phyloP scores from a whole-genome alignment of 1,284 basidiomycete genomes.

The Apiotrichum gamsii region DNA sequence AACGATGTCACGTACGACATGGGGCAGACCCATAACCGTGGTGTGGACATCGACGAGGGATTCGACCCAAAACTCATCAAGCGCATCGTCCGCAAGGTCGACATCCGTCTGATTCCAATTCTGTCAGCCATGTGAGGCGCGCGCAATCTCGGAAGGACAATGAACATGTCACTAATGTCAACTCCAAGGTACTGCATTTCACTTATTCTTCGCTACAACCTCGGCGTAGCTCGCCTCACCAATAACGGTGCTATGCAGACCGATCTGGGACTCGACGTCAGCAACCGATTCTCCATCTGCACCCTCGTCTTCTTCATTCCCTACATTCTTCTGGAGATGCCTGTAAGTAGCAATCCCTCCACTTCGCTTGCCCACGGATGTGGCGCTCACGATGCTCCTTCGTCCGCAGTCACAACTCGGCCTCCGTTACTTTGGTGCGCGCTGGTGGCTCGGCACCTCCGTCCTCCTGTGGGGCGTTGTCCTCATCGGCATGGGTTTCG shows the following conservation, averaged over 20 bases:
- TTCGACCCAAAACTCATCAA: constrained; percentile 5
- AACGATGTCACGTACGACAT: too few relatives aligned
- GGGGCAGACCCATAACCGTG: too few relatives aligned
- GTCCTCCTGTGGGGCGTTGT: constrained; percentile 43
- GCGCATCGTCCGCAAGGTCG: constrained; percentile 8
- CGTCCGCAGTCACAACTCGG: constrained; percentile 15
- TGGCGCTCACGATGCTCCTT: not conserved
- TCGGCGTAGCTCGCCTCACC: constrained; percentile 18
- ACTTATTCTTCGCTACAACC: constrained; percentile 20
- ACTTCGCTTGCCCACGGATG: not conserved
- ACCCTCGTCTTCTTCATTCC: constrained; percentile 43
- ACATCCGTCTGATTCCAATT: constrained; percentile 16
- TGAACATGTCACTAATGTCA: too few relatives aligned
- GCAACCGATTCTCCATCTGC: constrained; percentile 43
- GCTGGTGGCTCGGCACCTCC: constrained; percentile 12
- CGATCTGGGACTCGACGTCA: constrained; percentile 26
- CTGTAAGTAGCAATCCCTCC: not conserved
- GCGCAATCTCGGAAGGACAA: constrained; percentile 8
- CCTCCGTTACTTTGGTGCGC: constrained; percentile 23
- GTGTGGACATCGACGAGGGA: constrained; percentile 13
- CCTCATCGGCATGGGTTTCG: constrained; percentile 45
- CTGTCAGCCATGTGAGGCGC: constrained; percentile 8
- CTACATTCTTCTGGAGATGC: constrained; percentile 41
- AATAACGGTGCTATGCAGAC: constrained; percentile 22
- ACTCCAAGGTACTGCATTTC: constrained; percentile 21